Conservation (phyloP, 1,284 basidiomycete species). For the Tetrapyrgos nigripes region DNA sequence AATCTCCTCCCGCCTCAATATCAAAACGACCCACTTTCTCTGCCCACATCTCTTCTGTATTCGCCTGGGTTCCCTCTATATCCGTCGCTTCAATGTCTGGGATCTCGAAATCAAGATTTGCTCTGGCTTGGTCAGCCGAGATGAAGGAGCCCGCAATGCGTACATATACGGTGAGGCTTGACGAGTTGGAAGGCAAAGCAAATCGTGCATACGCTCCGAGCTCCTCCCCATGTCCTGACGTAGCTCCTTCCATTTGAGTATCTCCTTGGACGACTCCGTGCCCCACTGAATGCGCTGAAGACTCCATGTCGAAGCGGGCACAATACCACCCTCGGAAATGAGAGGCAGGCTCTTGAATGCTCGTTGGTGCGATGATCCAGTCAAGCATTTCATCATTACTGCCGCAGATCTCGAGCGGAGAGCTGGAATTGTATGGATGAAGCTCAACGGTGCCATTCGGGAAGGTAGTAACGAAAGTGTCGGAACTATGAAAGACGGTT, state of each 20-base stretch:
- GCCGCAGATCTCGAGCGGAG: constrained; percentile 66
- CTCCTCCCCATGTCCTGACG: constrained; percentile 45
- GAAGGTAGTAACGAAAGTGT: constrained; percentile 63
- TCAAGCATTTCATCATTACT: constrained; percentile 80
- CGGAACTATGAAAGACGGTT: constrained; percentile 14
- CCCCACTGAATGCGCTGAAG: constrained; percentile 54
- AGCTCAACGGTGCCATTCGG: constrained; percentile 67
- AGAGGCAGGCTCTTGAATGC: constrained; percentile 53
- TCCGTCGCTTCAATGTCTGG: constrained; percentile 49
- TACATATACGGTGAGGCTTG: constrained; percentile 55
- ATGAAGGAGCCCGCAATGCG: constrained; percentile 83
- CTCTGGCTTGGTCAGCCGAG: constrained; percentile 74
- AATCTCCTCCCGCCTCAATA: constrained; percentile 49
- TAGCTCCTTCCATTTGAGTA: constrained; percentile 25
- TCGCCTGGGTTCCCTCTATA: constrained; percentile 67
- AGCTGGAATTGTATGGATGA: constrained; percentile 32
- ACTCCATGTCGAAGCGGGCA: constrained; percentile 66
- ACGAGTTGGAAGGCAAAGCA: constrained; percentile 19
- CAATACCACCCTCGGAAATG: constrained; percentile 78
- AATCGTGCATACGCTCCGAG: constrained; percentile 71
- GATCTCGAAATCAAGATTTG: constrained; percentile 68
- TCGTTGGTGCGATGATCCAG: constrained; percentile 66
- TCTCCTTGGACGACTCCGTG: constrained; percentile 46
- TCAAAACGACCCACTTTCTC: constrained; percentile 73
- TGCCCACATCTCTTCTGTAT: constrained; percentile 70